Evolutionary conservation across 2,329 filamentous ascomycete genomes (phyloP).

Genomic region (Chrysoporthe cubensis): DNA sequence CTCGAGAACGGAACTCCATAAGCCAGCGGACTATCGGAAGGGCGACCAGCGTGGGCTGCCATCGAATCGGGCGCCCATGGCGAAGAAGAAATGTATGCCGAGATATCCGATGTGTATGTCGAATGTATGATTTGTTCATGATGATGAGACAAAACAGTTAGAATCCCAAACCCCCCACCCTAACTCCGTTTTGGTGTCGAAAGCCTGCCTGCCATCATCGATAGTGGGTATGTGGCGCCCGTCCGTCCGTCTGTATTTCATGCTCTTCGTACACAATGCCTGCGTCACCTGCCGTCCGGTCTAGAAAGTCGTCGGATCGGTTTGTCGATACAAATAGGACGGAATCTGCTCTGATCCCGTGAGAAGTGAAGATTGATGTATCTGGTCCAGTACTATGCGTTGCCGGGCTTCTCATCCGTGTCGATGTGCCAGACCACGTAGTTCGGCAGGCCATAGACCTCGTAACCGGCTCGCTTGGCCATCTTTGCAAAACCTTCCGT

Average conservation of each 20-base stretch:
- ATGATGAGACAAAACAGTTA: conserved; percentile 24
- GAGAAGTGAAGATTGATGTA: conserved; percentile 23
- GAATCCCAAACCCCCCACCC: conserved; percentile 20
- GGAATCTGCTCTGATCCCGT: conserved; percentile 13
- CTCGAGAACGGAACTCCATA: not conserved
- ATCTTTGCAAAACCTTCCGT: conserved; percentile 99
- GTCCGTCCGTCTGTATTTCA: conserved; percentile 27
- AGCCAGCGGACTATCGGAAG: not conserved
- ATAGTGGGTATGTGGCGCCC: conserved; percentile 25
- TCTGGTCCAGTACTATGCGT: conserved; percentile 50
- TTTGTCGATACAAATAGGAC: conserved; percentile 20
- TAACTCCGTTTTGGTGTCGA: conserved; percentile 29
- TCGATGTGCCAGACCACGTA: conserved; percentile 99
- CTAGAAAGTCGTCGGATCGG: conserved; percentile 17
- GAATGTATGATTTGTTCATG: conserved; percentile 25
- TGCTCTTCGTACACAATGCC: conserved; percentile 31
- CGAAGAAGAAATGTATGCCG: not conserved
- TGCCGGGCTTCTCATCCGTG: conserved; percentile 91
- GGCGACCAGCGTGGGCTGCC: conserved; percentile 6
- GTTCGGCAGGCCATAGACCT: conserved; percentile 90
- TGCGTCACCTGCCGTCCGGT: conserved; percentile 27
- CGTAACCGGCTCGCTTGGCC: conserved; percentile 93
- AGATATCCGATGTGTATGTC: conserved; percentile 23
- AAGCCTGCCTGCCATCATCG: conserved; percentile 23
- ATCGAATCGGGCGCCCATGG: not conserved